Conservation (phyloP, 108 stramenopile species). For the Fistulifera solaris region DNA sequence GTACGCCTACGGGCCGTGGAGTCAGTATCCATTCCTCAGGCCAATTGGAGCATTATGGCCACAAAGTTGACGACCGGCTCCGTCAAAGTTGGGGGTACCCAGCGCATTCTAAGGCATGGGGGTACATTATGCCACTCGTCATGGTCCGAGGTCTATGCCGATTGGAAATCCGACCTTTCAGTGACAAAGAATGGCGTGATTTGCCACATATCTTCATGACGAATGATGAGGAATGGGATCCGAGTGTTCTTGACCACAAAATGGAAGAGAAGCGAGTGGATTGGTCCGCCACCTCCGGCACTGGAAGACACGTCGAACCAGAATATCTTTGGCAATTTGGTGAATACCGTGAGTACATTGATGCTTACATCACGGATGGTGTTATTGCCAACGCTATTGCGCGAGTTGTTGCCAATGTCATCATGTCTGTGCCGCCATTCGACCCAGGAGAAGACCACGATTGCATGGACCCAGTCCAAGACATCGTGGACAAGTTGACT, state of each 20-base stretch:
- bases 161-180: constrained; percentile 3
- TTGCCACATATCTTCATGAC: constrained; percentile 8
- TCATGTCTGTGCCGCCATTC: no score
- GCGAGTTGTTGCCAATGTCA: no score
- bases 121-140: constrained; percentile 4
- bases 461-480: no score
- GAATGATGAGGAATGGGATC: constrained; percentile 6
- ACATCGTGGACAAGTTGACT: no score
- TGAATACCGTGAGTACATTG: background rate
- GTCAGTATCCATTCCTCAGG: constrained; percentile 19
- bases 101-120: constrained; percentile 13
- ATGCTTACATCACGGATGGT: background rate
- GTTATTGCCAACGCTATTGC: background rate
- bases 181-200: constrained; percentile 4
- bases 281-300: no score
- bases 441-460: no score
- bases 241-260: constrained; percentile 7
- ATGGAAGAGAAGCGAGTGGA: background rate
- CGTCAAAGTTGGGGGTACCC: constrained; percentile 5
- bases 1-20: constrained; percentile 16
- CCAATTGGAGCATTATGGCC: constrained; percentile 15
- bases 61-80: constrained; percentile 17
- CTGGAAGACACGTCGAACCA: background rate
- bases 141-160: constrained; percentile 5
- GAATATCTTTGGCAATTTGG: background rate